These are phyloP conservation scores for Graphilbum fragrans DNA, from an alignment of 2,329 filamentous ascomycete genomes.

Conservation along the genomic window DNA sequence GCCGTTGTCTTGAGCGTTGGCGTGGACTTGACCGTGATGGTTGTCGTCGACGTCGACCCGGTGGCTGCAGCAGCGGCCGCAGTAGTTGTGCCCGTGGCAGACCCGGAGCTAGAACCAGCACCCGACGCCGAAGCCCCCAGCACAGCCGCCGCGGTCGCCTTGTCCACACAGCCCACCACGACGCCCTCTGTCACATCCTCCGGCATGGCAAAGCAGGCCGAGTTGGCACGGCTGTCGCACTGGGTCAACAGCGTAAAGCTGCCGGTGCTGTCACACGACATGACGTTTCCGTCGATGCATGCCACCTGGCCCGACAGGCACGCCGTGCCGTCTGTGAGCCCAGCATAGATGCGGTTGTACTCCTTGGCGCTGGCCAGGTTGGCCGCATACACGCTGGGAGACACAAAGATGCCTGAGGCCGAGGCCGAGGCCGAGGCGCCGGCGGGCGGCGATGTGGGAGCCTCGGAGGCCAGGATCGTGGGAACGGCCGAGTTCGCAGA, in stretches of 20 bases:
- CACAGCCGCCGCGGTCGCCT: constrained; percentile 25
- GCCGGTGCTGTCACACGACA: constrained; percentile 24
- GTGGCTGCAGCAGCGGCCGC: neutral
- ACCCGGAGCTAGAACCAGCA: neutral
- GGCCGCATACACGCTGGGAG: constrained; percentile 26
- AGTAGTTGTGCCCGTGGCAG: neutral
- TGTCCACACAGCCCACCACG: constrained; percentile 33
- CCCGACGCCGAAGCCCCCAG: constrained; percentile 19
- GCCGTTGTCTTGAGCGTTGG: neutral
- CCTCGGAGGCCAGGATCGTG: constrained; percentile 23
- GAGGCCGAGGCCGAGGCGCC: neutral
- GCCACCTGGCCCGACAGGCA: constrained; percentile 35
- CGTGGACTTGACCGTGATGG: neutral
- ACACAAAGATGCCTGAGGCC: constrained; percentile 14
- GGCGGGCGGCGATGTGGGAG: constrained; percentile 21
- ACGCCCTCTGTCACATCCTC: constrained; percentile 36
- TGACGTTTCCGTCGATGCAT: constrained; percentile 38
- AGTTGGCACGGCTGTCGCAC: constrained; percentile 14
- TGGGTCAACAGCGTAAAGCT: constrained; percentile 31
- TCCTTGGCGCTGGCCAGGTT: constrained; percentile 31
- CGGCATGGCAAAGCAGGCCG: constrained; percentile 40
- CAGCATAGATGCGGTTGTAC: constrained; percentile 35
- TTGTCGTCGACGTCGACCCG: neutral
- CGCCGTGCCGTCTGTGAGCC: constrained; percentile 29
- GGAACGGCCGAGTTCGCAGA: constrained; percentile 26